Base-by-base conservation (phyloP, 176 grass and related monocot species). In the Juncus effusus region DNA sequence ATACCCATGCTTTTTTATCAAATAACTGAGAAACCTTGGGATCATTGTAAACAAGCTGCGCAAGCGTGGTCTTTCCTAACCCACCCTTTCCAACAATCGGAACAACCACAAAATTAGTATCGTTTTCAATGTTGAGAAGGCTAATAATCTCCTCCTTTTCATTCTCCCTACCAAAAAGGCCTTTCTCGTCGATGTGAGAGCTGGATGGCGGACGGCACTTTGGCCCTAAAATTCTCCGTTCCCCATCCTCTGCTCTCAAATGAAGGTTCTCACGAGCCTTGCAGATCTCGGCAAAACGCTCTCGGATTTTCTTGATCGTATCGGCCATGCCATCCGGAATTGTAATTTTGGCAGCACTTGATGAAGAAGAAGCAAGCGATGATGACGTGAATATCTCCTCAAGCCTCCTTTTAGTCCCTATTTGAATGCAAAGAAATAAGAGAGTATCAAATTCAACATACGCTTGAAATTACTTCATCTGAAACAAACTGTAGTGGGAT, bases 1-100 rank as follows among this genome's bases (percentile, higher is more conserved):
- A 79, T 9, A 79, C 49, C 81, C 81, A 84, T 10, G 10, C 69
- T 5, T 16, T 14, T 40, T 28, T 53, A 13, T 72, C 66, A 57
- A 79, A 79, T 19, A 38, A 58, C 2, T 56, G 10, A 6, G 13
- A 6, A 7, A 71, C 42, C 13, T n/a, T 55, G 2, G 0, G 15
- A 16, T 78, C 65, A 41, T 70, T 69, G 42, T 51, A 78, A 6
- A 78, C 65, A 50, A 62, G 41, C 3, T 61, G 54, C 3, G 56
- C 76, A 4, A 78, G 44, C 28, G 75, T 69, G 13, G 53, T 70
- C 54, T 78, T 78, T 4, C 65, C 63, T 3, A 78, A 9, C 40
- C 65, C 64, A 10, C 13, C 42, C 41, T 59, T 60, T 5, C 65
- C 65, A n/a, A 78, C 65, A 19, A 78, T 70, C 10, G 76, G 11